Base-by-base conservation (phyloP, 352 stramenopile species). In the Phytophthora citricola region DNA sequence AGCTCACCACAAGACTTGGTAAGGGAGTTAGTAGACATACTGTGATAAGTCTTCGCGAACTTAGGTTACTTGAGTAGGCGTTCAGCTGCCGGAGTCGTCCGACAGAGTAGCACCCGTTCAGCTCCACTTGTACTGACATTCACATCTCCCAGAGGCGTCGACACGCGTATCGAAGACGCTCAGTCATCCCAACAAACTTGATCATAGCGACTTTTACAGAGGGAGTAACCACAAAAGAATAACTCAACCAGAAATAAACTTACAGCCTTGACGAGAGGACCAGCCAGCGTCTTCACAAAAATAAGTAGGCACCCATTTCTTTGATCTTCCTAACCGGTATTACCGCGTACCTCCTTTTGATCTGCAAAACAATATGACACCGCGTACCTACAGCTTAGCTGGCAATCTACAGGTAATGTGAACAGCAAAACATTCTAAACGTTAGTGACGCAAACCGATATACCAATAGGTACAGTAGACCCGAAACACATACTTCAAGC, bases 51-150 rank as follows among this genome's bases (percentile, higher is more conserved):
- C 43, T 45, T 24, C 11, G 17, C 1, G 17, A 15, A 9, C 32
- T 68, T 9, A 55, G 31, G 14, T 40, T 34, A 1, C 29, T 26
- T 8, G 29, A 51, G 45, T 68, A 71, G 5, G 9, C 1, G 7
- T 59, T 20, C 17, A 71, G 62, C 1, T 22, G 12, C 15, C 31
- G 56, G 22, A 78, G 29, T 20, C 65, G 52, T 3, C 40, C 31
- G 14, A 65, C 39, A 12, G 70, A 78, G 53, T 74, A 78, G 24
- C 56, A 62, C 1, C 70, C 65, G 15, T 72, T 51, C 8, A 78
- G 60, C 40, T 74, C 65, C 0, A 71, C 64, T 56, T 77, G 46
- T 6, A 50, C 50, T 29, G 48, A 52, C 20, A 56, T 29, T 44
- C 54, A 62, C 8, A 32, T 4, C 9, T 14, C 44, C 55, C 43